These are phyloP conservation scores for Pyrenochaeta sp. DNA, from an alignment of 2,329 filamentous ascomycete genomes.

Conservation along the genomic window DNA sequence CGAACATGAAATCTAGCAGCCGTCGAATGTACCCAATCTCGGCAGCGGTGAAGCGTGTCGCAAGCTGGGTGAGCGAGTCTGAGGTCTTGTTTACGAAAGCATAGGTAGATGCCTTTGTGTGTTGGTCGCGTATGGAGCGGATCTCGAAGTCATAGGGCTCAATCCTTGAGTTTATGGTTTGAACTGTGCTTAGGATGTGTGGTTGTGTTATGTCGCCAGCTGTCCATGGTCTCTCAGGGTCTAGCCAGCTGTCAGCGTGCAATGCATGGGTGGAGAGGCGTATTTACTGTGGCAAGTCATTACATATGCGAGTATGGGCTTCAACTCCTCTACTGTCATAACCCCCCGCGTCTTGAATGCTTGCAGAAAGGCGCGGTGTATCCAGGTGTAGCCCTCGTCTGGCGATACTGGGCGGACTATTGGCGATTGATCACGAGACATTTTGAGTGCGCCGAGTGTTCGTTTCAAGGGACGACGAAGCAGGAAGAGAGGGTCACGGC, in stretches of 20 bases:
- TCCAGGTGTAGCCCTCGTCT: slow-evolving; percentile 53
- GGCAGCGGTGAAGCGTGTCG: slow-evolving; percentile 80
- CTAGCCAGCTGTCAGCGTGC: slow-evolving; percentile 18
- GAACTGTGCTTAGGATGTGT: slow-evolving; percentile 74
- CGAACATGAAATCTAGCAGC: slow-evolving; percentile 90
- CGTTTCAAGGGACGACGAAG: neutral
- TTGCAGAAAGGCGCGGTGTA: slow-evolving; percentile 89
- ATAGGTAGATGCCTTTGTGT: slow-evolving; percentile 71
- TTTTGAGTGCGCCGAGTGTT: neutral
- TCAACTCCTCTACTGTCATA: slow-evolving; percentile 78
- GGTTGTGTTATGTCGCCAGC: slow-evolving; percentile 72
- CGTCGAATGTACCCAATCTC: slow-evolving; percentile 92
- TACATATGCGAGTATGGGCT: slow-evolving; percentile 78
- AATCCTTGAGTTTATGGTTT: slow-evolving; percentile 74
- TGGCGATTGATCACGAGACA: slow-evolving; percentile 25
- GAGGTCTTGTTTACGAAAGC: slow-evolving; percentile 88
- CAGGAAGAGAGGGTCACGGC: neutral
- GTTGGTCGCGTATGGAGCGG: slow-evolving; percentile 75
- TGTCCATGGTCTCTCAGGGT: slow-evolving; percentile 56
- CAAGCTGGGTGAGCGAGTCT: slow-evolving; percentile 85
- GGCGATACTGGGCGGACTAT: slow-evolving; percentile 19
- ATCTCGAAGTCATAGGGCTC: slow-evolving; percentile 89
- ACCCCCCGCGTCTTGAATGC: slow-evolving; percentile 81
- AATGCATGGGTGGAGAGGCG: neutral
- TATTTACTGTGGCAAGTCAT: slow-evolving; percentile 65